Evolutionary conservation across 78 protist genomes (phyloP).

Genomic region (Guillardia theta): DNA sequence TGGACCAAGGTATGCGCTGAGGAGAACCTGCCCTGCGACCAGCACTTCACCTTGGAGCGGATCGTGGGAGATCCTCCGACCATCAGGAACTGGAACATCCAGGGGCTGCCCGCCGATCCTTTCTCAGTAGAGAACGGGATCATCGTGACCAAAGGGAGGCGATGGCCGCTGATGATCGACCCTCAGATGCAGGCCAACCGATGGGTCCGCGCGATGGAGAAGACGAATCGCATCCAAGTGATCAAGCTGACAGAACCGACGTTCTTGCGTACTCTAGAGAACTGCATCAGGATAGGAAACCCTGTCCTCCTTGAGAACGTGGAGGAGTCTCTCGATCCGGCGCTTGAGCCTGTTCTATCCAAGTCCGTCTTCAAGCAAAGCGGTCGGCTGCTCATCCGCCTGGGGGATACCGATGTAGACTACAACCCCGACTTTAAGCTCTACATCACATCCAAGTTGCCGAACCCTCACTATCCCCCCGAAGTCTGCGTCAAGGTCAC

Average conservation of each 20-base stretch:
- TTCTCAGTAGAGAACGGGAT: slow-evolving; percentile 62
- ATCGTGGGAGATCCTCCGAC: slow-evolving; percentile 44
- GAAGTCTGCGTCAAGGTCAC: slow-evolving; percentile 67
- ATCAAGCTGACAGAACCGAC: slow-evolving; percentile 41
- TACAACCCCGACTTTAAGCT: slow-evolving; percentile 57
- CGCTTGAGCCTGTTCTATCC: slow-evolving; percentile 63
- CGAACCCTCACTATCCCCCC: slow-evolving; percentile 71
- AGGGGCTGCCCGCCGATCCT: slow-evolving; percentile 54
- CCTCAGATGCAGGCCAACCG: slow-evolving; percentile 68
- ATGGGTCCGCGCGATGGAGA: slow-evolving; percentile 55
- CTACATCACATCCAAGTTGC: slow-evolving; percentile 63
- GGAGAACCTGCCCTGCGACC: slow-evolving; percentile 45
- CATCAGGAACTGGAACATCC: slow-evolving; percentile 56
- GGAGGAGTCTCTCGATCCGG: slow-evolving; percentile 63
- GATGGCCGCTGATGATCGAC: slow-evolving; percentile 65
- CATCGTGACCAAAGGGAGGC: slow-evolving; percentile 44
- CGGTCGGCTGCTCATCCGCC: slow-evolving; percentile 50
- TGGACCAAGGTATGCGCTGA: slow-evolving; percentile 1
- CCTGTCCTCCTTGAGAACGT: slow-evolving; percentile 73
- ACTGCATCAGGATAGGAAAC: slow-evolving; percentile 56
- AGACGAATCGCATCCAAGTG: slow-evolving; percentile 18
- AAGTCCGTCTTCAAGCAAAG: neutral
- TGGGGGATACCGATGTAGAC: slow-evolving; percentile 67
- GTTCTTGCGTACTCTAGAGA: slow-evolving; percentile 55
- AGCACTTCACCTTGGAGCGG: neutral